Conservation (phyloP, 2,329 filamentous ascomycete species). For the Fusarium sp. region DNA sequence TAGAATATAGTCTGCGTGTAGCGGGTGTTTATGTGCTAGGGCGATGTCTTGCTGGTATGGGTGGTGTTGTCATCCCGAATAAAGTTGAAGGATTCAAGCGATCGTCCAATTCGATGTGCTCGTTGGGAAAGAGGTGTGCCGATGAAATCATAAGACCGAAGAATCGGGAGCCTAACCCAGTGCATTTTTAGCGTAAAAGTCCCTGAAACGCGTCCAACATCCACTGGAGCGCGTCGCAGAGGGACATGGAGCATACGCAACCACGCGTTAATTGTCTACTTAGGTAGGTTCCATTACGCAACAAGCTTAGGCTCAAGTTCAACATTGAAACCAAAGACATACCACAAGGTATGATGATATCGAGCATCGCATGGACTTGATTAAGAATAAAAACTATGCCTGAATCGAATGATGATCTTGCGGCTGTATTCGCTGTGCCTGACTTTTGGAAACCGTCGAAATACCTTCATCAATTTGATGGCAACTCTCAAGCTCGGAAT, state of each 20-base stretch:
- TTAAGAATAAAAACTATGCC: constrained; percentile 47
- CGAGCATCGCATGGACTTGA: constrained; percentile 1
- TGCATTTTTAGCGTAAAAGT: constrained; percentile 24
- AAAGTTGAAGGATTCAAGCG: constrained; percentile 20
- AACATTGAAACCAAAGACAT: constrained; percentile 9
- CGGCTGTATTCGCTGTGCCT: constrained; percentile 73
- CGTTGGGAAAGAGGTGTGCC: background rate
- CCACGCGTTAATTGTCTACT: constrained; percentile 38
- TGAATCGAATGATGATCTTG: constrained; percentile 59
- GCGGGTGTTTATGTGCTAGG: background rate
- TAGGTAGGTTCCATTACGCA: constrained; percentile 5
- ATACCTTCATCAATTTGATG: constrained; percentile 56
- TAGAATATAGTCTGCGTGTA: background rate
- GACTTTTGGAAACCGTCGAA: constrained; percentile 70
- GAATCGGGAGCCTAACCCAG: constrained; percentile 6
- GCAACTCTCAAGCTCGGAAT: constrained; percentile 31
- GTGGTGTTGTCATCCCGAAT: constrained; percentile 1
- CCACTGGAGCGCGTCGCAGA: constrained; percentile 40
- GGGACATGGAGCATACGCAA: constrained; percentile 2
- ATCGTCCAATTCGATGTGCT: constrained; percentile 9
- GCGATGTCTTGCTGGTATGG: background rate
- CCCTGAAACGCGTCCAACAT: constrained; percentile 28
- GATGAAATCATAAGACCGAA: constrained; percentile 34
- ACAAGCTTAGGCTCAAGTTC: constrained; percentile 4
- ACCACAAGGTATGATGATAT: constrained; percentile 25